phyloP scores from a whole-genome alignment of 345 rosid species.

The Eucalyptus camaldulensis region DNA sequence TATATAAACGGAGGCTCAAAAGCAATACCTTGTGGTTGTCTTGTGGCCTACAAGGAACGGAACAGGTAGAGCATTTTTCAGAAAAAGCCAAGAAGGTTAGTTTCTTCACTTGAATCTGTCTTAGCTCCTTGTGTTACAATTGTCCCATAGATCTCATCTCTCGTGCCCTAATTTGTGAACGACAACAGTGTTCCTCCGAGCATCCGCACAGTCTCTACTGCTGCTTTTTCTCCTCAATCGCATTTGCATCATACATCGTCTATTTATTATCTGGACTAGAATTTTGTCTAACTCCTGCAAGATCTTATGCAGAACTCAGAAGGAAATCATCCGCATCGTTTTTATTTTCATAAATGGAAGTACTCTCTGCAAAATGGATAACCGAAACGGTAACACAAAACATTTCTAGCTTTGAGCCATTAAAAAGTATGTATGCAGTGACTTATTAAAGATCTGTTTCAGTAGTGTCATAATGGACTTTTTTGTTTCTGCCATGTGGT shows the following conservation, averaged over 20 bases:
- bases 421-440: background rate
- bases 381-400: background rate
- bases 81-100: background rate
- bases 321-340: background rate
- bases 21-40: background rate
- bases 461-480: background rate
- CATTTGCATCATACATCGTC: background rate
- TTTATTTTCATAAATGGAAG: background rate
- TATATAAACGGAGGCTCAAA: background rate
- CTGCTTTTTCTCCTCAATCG: background rate
- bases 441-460: background rate
- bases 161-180: background rate
- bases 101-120: background rate
- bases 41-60: background rate
- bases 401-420: background rate
- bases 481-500: background rate
- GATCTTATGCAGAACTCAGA: background rate
- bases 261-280: background rate
- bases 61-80: background rate
- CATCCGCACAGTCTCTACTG: background rate
- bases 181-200: background rate
- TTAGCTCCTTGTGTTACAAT: background rate
- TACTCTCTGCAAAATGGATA: background rate
- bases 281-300: background rate
- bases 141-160: background rate